A percentile compares a stretch with the other conserved stretches of the same genome.
phyloP scores from a whole-genome alignment of 176 grass and related monocot species.

The Otatea glauca region DNA sequence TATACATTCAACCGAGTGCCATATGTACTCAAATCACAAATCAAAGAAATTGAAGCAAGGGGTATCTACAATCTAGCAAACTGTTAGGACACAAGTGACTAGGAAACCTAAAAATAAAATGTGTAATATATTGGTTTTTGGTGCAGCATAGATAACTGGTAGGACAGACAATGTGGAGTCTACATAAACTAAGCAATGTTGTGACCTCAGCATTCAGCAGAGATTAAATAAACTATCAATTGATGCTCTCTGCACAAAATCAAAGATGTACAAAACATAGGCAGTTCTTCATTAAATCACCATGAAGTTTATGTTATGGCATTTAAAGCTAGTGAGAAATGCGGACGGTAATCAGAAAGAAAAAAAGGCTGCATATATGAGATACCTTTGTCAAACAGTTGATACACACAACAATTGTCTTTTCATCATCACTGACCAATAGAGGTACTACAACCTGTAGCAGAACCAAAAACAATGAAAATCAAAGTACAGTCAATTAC shows the following conservation, averaged over 20 bases:
- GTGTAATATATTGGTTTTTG: neutral
- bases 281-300: neutral
- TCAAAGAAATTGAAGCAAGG: neutral
- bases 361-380: constrained; percentile 36
- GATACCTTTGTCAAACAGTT: constrained; percentile 99
- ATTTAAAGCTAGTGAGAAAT: constrained; percentile 21
- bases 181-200: neutral
- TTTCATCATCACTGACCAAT: constrained; percentile 94
- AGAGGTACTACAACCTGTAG: constrained; percentile 88
- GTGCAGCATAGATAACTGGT: neutral
- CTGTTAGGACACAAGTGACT: neutral
- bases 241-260: constrained; percentile 28
- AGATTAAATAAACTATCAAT: constrained; percentile 18
- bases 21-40: neutral
- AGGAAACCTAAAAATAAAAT: constrained; percentile 4
- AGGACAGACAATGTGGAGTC: neutral
- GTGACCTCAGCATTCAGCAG: neutral
- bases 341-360: neutral
- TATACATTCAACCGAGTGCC: neutral
- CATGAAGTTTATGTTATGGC: neutral
- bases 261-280: neutral
- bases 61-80: neutral
- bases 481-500: constrained; percentile 27
- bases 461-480: constrained; percentile 42
- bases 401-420: constrained; percentile 93